Evolutionary conservation across 306 rosid genomes (phyloP), one percentile per base, ranked within the genome.

Genomic region (Abrus precatorius): DNA sequence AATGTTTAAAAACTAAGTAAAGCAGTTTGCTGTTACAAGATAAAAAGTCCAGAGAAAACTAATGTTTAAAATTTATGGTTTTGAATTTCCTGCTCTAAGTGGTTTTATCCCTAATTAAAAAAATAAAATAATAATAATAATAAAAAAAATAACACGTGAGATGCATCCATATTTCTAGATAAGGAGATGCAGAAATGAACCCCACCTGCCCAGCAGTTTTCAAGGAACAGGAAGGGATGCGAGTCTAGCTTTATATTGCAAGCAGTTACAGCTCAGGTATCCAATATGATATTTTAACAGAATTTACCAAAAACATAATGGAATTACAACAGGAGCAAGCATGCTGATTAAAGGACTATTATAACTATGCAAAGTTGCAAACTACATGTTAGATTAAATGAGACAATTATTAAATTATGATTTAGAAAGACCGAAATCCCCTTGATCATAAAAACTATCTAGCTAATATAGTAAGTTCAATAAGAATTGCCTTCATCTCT

Each of bases 391-490:
- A 38, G 28, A 66, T 62, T 59, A 78, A 49, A 11, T 5, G 5
- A 43, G 62, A 33, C 7, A 29, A 64, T 14, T n/a, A 60, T 36
- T 70, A 14, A n/a, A 64, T 9, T 13, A 49, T 40, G 9, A 65
- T 45, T 36, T 71, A 61, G 72, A 43, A 59, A 49, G 43, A 56
- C 10, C 7, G 1, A 61, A 48, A 53, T 71, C 12, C 66, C 76
- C 48, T 65, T 72, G 38, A 29, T 65, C 54, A 9, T 2, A 32
- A 56, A 69, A 60, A 13, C 7, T 41, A 7, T 74, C 44, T 36
- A 57, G 62, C 47, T 57, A 81, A 34, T 8, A 29, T 8, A 29
- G 78, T 7, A 76, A 43, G 63, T 52, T 69, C 69, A 78, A 53
- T 69, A 20, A 48, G 47, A 38, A 82, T 60, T 78, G 13, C 20